A percentile compares a stretch with the other conserved stretches of the same genome.
Conservation (phyloP, 805 yeast species). For the Starmerella sirachaensis region DNA sequence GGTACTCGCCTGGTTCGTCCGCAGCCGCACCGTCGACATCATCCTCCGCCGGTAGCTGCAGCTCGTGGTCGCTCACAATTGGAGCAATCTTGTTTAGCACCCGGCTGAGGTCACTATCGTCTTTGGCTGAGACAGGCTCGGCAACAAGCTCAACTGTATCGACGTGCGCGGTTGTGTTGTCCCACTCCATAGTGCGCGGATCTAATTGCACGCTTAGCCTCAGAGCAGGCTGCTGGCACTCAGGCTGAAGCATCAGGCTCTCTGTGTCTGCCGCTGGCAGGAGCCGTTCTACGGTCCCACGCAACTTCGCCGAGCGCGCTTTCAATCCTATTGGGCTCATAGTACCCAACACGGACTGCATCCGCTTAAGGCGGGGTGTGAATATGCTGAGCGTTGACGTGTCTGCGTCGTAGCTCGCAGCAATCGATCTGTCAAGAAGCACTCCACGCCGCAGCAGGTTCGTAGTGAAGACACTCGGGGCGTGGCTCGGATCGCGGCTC, state of each 20-base stretch:
- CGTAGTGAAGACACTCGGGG: constrained; percentile 10
- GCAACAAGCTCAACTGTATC: constrained; percentile 2
- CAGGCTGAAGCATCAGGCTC: background rate
- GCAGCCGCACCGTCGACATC: background rate
- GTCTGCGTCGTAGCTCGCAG: constrained; percentile 7
- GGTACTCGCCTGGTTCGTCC: background rate
- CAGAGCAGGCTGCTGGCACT: constrained; percentile 9
- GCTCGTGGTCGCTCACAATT: constrained; percentile 14
- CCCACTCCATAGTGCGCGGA: constrained; percentile 1
- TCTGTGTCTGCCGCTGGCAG: background rate
- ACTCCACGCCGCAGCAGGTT: constrained; percentile 5
- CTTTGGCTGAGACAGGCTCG: background rate
- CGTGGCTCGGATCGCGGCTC: background rate
- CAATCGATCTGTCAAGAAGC: constrained; percentile 3
- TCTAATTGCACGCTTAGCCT: constrained; percentile 3
- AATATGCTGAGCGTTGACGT: constrained; percentile 4
- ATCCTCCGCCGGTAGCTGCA: constrained; percentile 8
- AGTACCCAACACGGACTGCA: constrained; percentile 1
- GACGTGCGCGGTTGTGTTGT: background rate
- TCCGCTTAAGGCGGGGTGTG: constrained; percentile 2
- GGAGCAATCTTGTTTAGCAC: constrained; percentile 7
- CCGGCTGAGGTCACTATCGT: background rate
- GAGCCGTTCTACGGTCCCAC: background rate
- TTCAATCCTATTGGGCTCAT: constrained; percentile 1
- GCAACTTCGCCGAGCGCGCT: constrained; percentile 5